Conservation (phyloP, 2,329 filamentous ascomycete genomes). For the Hypoxylon sp. region DNA sequence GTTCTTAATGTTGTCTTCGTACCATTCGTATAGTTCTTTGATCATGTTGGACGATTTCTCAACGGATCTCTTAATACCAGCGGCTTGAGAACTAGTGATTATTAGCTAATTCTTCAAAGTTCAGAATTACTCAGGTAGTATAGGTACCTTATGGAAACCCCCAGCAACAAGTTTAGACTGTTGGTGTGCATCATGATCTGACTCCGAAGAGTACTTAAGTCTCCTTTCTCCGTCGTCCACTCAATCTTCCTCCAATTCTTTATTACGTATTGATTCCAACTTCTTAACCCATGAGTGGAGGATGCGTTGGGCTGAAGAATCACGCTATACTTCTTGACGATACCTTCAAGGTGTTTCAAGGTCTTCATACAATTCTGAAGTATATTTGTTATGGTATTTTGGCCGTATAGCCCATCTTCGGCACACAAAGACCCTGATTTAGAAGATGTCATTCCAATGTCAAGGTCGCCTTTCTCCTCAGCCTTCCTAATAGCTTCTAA, state of each 20-base stretch:
- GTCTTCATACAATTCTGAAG: slow-evolving; percentile 41
- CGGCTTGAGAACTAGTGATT: slow-evolving; percentile 26
- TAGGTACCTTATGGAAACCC: slow-evolving; percentile 38
- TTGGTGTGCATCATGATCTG: slow-evolving; percentile 49
- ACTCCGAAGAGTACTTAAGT: slow-evolving; percentile 46
- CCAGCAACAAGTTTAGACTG: slow-evolving; percentile 48
- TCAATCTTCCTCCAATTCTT: slow-evolving; percentile 53
- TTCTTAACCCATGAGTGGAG: slow-evolving; percentile 3
- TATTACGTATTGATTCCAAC: slow-evolving; percentile 46
- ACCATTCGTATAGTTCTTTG: slow-evolving; percentile 43
- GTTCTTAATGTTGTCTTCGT: slow-evolving; percentile 25
- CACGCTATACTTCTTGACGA: slow-evolving; percentile 45
- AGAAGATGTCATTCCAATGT: not conserved
- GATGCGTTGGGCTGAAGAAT: slow-evolving; percentile 27
- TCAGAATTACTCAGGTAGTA: not conserved
- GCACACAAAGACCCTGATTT: not conserved
- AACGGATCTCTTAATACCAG: slow-evolving; percentile 31
- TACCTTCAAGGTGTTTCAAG: slow-evolving; percentile 43
- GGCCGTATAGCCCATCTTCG: not conserved
- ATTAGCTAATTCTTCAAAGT: slow-evolving; percentile 11
- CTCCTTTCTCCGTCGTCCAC: slow-evolving; percentile 53
- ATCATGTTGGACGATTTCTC: slow-evolving; percentile 34
- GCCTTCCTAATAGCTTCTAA: slow-evolving; percentile 45
- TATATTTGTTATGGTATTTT: slow-evolving; percentile 37
- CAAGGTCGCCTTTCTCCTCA: slow-evolving; percentile 16